Percentiles rank a stretch among this genome's conserved stretches.
Conservation (phyloP, 345 rosid species). For the Bruguiera gymnorhiza region DNA sequence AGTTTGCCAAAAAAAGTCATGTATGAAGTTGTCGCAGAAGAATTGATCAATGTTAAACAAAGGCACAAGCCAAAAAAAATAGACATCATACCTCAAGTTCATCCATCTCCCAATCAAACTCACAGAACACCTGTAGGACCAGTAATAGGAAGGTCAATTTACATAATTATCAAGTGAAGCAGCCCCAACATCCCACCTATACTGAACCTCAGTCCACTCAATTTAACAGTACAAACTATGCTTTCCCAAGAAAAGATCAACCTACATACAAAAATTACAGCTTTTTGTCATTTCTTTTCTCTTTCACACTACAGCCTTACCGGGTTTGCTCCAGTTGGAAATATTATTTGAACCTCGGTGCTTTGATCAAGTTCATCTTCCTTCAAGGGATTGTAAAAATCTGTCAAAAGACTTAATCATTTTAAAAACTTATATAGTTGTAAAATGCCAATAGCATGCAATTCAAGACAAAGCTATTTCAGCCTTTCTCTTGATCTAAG, state of each 20-base stretch:
- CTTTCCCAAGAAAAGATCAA: background rate
- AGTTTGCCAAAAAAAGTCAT: background rate
- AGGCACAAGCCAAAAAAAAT: slow-evolving; percentile 11
- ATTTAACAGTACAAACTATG: background rate
- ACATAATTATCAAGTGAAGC: background rate
- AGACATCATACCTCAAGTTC: slow-evolving; percentile 64
- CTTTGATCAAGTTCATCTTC: slow-evolving; percentile 87
- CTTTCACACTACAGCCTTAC: slow-evolving; percentile 37
- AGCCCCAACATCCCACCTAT: background rate
- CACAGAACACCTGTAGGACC: slow-evolving; percentile 75
- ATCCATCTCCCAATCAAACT: slow-evolving; percentile 93
- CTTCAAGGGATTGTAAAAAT: slow-evolving; percentile 83
- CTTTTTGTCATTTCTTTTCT: slow-evolving; percentile 2
- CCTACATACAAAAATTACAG: slow-evolving; percentile 16
- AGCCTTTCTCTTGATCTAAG: too few species aligned
- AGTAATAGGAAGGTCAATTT: slow-evolving; percentile 21
- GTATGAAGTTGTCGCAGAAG: background rate
- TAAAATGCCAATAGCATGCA: background rate
- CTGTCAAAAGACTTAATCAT: slow-evolving; percentile 35
- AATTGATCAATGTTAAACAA: background rate
- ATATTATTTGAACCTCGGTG: slow-evolving; percentile 77
- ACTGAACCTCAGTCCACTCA: background rate
- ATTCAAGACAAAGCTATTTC: background rate
- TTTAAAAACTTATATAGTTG: slow-evolving; percentile 8
- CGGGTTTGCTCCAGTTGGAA: slow-evolving; percentile 75